phyloP scores from a whole-genome alignment of 441 rosid genomes.

The Erodium texanum region DNA sequence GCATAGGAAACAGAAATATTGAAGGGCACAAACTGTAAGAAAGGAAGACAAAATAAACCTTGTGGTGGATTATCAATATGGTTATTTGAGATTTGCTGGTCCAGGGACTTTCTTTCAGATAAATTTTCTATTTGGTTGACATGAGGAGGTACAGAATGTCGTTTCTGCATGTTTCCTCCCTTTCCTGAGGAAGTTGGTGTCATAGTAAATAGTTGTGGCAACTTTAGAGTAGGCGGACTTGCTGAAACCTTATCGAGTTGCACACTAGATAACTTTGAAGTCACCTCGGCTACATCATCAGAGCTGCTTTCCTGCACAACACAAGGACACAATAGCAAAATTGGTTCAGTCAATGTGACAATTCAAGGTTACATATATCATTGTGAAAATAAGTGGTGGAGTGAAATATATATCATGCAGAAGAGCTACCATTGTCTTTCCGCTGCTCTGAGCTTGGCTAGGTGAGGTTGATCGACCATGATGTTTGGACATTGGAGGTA shows the following conservation, averaged over 20 bases:
- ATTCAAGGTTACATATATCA: conserved; percentile 2
- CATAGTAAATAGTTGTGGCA: conserved; percentile 87
- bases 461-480: conserved; percentile 51
- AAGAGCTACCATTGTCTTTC: conserved; percentile 50
- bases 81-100: conserved; percentile 45
- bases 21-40: neutral
- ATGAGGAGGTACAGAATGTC: conserved; percentile 48
- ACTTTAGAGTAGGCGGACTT: conserved; percentile 68
- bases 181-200: conserved; percentile 88
- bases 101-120: conserved; percentile 49
- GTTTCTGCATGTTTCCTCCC: conserved; percentile 67
- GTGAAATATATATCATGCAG: conserved; percentile 8
- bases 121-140: conserved; percentile 52
- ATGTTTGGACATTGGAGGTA: conserved; percentile 57
- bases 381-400: neutral
- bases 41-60: conserved; percentile 45
- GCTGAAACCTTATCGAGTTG: conserved; percentile 78
- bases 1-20: conserved; percentile 5
- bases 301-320: conserved; percentile 61
- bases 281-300: conserved; percentile 58
- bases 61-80: conserved; percentile 43
- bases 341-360: conserved; percentile 6
- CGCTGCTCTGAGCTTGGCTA: conserved; percentile 70
- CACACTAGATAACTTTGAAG: conserved; percentile 58
- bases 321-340: conserved; percentile 14